Conservation (phyloP, 345 rosid species). For the Boechera stricta region DNA sequence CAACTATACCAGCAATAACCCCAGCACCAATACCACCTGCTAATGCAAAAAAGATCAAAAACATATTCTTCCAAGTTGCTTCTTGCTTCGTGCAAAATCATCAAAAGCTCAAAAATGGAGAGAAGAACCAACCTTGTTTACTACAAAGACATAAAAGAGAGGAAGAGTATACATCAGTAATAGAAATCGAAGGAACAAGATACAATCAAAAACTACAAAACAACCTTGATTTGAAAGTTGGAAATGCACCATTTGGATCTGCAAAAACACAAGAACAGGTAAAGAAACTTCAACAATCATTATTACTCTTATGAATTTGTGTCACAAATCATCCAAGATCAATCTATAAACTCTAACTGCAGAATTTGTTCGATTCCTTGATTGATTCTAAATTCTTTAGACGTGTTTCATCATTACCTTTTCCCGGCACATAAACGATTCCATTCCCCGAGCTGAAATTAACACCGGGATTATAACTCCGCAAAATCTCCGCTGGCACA, state of each 20-base stretch:
- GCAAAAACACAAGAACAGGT: conserved; percentile 26
- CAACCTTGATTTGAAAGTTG: conserved; percentile 62
- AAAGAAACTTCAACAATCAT: background rate
- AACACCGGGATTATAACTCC: conserved; percentile 61
- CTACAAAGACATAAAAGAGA: conserved; percentile 55
- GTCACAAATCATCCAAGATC: background rate
- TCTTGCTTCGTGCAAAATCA: conserved; percentile 23
- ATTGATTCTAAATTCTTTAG: background rate
- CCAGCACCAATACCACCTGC: conserved; percentile 68
- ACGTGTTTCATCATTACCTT: conserved; percentile 49
- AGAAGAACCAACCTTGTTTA: conserved; percentile 54
- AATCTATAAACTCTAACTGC: background rate
- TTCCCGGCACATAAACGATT: conserved; percentile 69
- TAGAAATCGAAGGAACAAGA: conserved; percentile 4
- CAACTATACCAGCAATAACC: conserved; percentile 65
- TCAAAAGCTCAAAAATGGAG: conserved; percentile 38
- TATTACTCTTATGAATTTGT: too few relatives aligned
- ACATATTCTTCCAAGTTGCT: conserved; percentile 6
- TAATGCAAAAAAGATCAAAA: conserved; percentile 3
- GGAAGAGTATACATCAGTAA: conserved; percentile 15
- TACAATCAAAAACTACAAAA: background rate
- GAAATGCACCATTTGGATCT: conserved; percentile 66
- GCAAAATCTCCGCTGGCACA: conserved; percentile 51
- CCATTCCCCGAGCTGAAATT: conserved; percentile 71
- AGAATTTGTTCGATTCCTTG: background rate